Evolutionary conservation across 805 yeast genomes (phyloP).

Genomic region (Monosporozyma servazzii): DNA sequence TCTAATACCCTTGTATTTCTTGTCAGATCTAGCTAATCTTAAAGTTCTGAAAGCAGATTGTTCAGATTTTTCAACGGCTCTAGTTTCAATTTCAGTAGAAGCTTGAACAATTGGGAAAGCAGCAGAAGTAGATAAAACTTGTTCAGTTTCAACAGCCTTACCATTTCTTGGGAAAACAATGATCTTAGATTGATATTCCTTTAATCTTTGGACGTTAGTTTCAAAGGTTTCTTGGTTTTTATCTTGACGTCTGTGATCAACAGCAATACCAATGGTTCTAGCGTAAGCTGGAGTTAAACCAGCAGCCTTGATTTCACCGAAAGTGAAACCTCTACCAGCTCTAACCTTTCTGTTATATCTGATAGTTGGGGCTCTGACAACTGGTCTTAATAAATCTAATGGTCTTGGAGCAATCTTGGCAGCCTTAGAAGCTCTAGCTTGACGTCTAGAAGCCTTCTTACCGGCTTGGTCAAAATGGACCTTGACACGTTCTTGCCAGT

Average conservation of each 20-base stretch:
- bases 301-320: conserved; percentile 97
- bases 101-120: conserved; percentile 89
- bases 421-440: conserved; percentile 87
- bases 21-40: conserved; percentile 89
- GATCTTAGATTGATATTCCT: conserved; percentile 92
- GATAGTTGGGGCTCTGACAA: conserved; percentile 97
- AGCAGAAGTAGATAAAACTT: conserved; percentile 64
- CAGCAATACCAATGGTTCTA: conserved; percentile 97
- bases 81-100: conserved; percentile 63
- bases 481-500: conserved; percentile 99
- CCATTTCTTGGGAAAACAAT: conserved; percentile 93
- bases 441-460: conserved; percentile 95
- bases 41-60: conserved; percentile 89
- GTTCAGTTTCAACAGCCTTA: conserved; percentile 61
- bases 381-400: conserved; percentile 90
- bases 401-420: conserved; percentile 97
- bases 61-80: conserved; percentile 74
- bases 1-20: conserved; percentile 91
- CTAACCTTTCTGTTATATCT: conserved; percentile 99
- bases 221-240: conserved; percentile 92
- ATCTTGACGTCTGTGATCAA: conserved; percentile 99
- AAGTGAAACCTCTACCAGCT: conserved; percentile 99
- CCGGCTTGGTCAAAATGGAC: conserved; percentile 99
- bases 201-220: conserved; percentile 89
- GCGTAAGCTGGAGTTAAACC: conserved; percentile 91